Evolutionary conservation across 441 rosid species (phyloP), one percentile per base, ranked within the genome.

Genomic region (Pelargonium myrrhifolium): DNA sequence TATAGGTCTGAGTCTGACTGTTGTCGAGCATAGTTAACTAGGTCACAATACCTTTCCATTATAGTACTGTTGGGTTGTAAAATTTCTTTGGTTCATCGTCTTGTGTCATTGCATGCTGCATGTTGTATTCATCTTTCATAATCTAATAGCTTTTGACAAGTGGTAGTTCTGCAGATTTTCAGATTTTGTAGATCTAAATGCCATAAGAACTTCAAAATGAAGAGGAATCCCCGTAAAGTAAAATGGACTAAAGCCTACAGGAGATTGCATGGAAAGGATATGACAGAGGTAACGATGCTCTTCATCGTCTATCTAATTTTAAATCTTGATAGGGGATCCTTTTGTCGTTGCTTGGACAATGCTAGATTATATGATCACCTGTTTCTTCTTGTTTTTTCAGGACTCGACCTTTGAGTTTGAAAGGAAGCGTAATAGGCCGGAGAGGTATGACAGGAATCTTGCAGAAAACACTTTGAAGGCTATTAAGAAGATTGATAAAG

Each of bases 121-220:
- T 43, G n/a, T 51, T 51, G 22, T 15, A 9, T 21, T 51, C 53
- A 37, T 37, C 40, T 37, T 37, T 7, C 40, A 51, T 15, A 51
- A n/a, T 51, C 18, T 51, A 4, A 15, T 45, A 66, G 43, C 65
- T 60, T 7, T 49, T 71, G 35, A 76, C 17, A 15, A 51, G 56
- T 51, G 56, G 17, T 51, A 18, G 21, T 40, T 8, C 35, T 59
- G 77, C 78, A 93, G 97, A 81, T 91, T 40, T 93, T 93, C 79
- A 74, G 93, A 39, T 93, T 93, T 78, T 91, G 97, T 80, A 82
- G 96, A 77, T 91, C 96, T 0, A 93, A 93, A 71, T 93, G 97
- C 78, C 97, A 93, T 79, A 91, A 91, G 77, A 93, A 93, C 77
- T 93, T 93, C 71, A 91, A 89, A 80, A 91, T 93, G 99, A 93